These are phyloP conservation scores for Rhytidiadelphus loreus DNA, from an alignment of 225 moss, liverwort and hornwort genomes.

Conservation along the genomic window DNA sequence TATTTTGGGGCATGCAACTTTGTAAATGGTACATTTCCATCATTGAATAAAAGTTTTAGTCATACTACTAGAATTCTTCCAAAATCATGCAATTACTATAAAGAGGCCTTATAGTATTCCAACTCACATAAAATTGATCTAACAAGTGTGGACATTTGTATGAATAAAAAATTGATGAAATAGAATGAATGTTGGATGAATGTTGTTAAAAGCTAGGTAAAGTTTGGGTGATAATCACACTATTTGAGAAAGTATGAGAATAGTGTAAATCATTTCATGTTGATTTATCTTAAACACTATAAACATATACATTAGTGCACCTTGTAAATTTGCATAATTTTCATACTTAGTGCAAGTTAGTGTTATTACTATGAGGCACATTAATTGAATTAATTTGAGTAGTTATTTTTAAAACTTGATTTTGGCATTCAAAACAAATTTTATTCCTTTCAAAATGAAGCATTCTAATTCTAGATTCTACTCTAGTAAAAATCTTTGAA, in stretches of 20 bases:
- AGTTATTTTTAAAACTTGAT: too few relatives aligned
- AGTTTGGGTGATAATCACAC: not conserved
- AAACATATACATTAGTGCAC: accelerated
- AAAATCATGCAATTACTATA: too few relatives aligned
- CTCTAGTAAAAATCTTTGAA: too few relatives aligned
- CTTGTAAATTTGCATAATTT: not conserved
- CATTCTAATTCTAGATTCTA: not conserved
- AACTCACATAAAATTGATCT: too few relatives aligned
- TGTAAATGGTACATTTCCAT: too few relatives aligned
- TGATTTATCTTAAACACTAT: too few relatives aligned
- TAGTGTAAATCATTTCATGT: not conserved
- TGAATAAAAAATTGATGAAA: not conserved
- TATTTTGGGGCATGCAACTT: not conserved
- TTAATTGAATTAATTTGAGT: not conserved
- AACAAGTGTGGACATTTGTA: accelerated
- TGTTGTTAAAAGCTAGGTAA: not conserved
- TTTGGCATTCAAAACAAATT: not conserved
- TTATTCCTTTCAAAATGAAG: not conserved
- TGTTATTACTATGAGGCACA: not conserved
- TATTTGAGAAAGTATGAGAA: not conserved
- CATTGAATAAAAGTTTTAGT: not conserved
- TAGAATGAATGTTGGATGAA: not conserved
- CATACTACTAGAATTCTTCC: not conserved
- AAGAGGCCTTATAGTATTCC: too few relatives aligned
- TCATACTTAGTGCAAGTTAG: not conserved